phyloP scores from a whole-genome alignment of 2,329 filamentous ascomycete species.

The Apiospora marii region DNA sequence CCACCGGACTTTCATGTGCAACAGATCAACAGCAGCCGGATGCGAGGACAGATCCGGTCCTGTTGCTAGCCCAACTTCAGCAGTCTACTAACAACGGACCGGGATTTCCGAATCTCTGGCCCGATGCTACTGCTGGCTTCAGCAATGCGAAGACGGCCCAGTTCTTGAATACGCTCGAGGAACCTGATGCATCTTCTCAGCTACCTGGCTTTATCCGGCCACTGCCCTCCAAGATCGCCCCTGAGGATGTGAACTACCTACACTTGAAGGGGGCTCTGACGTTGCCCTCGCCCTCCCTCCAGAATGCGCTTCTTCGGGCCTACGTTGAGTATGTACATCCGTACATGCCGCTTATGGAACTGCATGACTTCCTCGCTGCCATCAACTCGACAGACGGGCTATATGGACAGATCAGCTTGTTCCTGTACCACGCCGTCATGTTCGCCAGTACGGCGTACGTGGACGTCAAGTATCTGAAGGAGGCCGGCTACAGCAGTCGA shows the following conservation, averaged over 20 bases:
- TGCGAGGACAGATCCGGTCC: slow-evolving; percentile 41
- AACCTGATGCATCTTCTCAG: slow-evolving; percentile 56
- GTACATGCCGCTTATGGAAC: slow-evolving; percentile 88
- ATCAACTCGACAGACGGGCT: slow-evolving; percentile 73
- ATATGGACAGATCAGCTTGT: slow-evolving; percentile 77
- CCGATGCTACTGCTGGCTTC: slow-evolving; percentile 43
- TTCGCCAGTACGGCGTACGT: slow-evolving; percentile 91
- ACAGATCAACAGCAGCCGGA: slow-evolving; percentile 39
- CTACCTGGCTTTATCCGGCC: slow-evolving; percentile 78
- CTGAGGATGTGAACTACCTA: slow-evolving; percentile 85
- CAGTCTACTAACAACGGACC: slow-evolving; percentile 37
- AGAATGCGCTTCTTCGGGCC: slow-evolving; percentile 81
- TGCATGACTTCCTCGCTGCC: slow-evolving; percentile 65
- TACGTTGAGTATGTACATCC: slow-evolving; percentile 93
- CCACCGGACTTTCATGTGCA: slow-evolving; percentile 40
- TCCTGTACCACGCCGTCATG: slow-evolving; percentile 94
- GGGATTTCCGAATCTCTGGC: slow-evolving; percentile 43
- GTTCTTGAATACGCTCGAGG: slow-evolving; percentile 56
- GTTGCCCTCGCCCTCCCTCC: slow-evolving; percentile 73
- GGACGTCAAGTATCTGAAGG: slow-evolving; percentile 77
- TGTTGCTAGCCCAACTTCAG: slow-evolving; percentile 42
- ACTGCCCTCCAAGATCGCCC: slow-evolving; percentile 76
- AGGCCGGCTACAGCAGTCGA: slow-evolving; percentile 78
- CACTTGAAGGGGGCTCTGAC: slow-evolving; percentile 84
- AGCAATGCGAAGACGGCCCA: slow-evolving; percentile 50